phyloP scores from a whole-genome alignment of 352 stramenopile genomes.

The Elongisporangium senticosum region DNA sequence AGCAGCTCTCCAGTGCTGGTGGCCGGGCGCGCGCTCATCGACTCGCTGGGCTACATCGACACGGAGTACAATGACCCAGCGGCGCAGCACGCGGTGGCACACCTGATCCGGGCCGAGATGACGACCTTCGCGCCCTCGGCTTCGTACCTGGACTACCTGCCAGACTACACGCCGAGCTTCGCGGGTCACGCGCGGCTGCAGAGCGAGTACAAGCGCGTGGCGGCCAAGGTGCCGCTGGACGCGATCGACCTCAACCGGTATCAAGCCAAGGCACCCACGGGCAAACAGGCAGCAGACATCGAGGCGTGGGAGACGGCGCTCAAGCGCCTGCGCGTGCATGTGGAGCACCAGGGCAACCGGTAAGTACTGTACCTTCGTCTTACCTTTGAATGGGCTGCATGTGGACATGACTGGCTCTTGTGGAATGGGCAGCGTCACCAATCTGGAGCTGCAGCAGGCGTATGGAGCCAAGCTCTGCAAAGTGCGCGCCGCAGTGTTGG shows the following conservation, averaged over 20 bases:
- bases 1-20: conserved; percentile 34
- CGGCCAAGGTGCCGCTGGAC: conserved; percentile 58
- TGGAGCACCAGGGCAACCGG: conserved; percentile 64
- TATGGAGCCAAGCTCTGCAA: conserved; percentile 72
- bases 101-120: conserved; percentile 71
- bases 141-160: conserved; percentile 62
- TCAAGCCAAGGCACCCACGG: conserved; percentile 34
- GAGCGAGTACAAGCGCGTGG: conserved; percentile 68
- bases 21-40: conserved; percentile 57
- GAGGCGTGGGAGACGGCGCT: conserved; percentile 51
- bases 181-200: conserved; percentile 42
- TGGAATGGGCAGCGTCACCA: conserved; percentile 33
- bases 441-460: conserved; percentile 69
- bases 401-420: conserved; percentile 6
- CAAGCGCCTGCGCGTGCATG: conserved; percentile 35
- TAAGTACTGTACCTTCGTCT: too few species aligned
- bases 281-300: conserved; percentile 30
- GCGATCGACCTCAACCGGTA: conserved; percentile 74
- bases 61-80: conserved; percentile 43
- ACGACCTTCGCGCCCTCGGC: conserved; percentile 36
- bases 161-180: conserved; percentile 50
- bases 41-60: conserved; percentile 75
- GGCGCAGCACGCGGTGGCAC: conserved; percentile 52
- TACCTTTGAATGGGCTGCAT: conserved; percentile 9
- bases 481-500: conserved; percentile 47